Percentiles rank a stretch among this genome's conserved stretches.
phyloP scores from a whole-genome alignment of 2,329 filamentous ascomycete species.

The Aspergillus aculeatus region DNA sequence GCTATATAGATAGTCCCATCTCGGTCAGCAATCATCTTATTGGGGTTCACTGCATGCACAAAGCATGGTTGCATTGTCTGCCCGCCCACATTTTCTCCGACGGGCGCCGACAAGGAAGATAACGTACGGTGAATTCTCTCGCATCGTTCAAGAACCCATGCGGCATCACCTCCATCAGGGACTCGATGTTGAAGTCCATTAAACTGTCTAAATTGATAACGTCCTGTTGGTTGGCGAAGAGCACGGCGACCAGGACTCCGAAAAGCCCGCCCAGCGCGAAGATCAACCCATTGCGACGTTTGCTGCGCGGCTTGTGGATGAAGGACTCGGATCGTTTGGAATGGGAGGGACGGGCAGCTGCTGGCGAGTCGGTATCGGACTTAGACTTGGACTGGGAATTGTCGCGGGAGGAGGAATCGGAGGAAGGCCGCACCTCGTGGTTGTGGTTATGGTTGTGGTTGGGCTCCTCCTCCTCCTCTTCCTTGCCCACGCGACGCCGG shows the following conservation, averaged over 20 bases:
- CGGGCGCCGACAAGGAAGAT: not conserved
- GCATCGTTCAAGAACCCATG: conserved; percentile 83
- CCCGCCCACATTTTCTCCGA: not conserved
- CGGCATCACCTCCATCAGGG: conserved; percentile 81
- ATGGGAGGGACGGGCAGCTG: not conserved
- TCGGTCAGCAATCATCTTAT: not conserved
- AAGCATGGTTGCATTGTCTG: not conserved
- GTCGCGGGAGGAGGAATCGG: conserved; percentile 14
- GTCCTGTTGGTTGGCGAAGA: conserved; percentile 87
- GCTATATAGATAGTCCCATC: conserved; percentile 42
- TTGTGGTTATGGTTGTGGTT: conserved; percentile 12
- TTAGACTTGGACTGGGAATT: too few relatives aligned
- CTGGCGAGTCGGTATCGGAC: conserved; percentile 2
- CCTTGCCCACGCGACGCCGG: conserved; percentile 43
- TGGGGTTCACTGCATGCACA: not conserved
- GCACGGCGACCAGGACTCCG: conserved; percentile 81
- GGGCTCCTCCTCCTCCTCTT: conserved; percentile 20
- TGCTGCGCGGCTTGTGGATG: conserved; percentile 51
- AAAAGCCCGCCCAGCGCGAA: conserved; percentile 88
- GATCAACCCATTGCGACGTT: conserved; percentile 75
- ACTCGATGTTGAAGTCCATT: conserved; percentile 74
- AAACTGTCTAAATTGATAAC: conserved; percentile 79
- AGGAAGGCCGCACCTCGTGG: conserved; percentile 22
- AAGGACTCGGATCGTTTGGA: conserved; percentile 26
- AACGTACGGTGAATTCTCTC: conserved; percentile 73